These are phyloP conservation scores for Vitis hybrid DNA, from an alignment of 177 flowering plant species.

Conservation along the genomic window DNA sequence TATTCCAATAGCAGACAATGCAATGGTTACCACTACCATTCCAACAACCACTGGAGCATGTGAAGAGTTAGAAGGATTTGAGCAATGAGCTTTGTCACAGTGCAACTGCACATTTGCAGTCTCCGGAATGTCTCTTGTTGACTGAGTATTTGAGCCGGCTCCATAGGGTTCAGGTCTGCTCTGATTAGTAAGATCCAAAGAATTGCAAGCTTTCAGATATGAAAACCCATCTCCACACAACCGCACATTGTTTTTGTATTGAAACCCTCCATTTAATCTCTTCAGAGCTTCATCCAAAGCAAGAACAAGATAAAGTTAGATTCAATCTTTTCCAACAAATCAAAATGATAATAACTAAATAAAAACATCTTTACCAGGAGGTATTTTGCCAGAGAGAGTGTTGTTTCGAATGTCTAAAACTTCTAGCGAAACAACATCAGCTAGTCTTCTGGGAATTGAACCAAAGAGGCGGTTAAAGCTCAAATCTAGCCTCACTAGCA, in stretches of 20 bases:
- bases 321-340: background rate
- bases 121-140: slow-evolving; percentile 45
- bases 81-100: slow-evolving; percentile 38
- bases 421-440: slow-evolving; percentile 48
- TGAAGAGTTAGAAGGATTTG: slow-evolving; percentile 28
- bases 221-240: slow-evolving; percentile 53
- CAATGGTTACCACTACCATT: slow-evolving; percentile 24
- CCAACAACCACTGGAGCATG: slow-evolving; percentile 35
- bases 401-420: slow-evolving; percentile 56
- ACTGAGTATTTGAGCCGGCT: slow-evolving; percentile 18
- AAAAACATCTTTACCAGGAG: slow-evolving; percentile 39
- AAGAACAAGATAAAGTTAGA: background rate
- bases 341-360: background rate
- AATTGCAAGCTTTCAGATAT: slow-evolving; percentile 35
- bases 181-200: slow-evolving; percentile 20
- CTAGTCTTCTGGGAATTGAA: slow-evolving; percentile 48
- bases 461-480: slow-evolving; percentile 62
- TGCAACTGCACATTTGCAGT: slow-evolving; percentile 47
- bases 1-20: slow-evolving; percentile 30
- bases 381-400: slow-evolving; percentile 58
- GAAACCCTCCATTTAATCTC: slow-evolving; percentile 52
- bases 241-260: slow-evolving; percentile 42
- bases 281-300: slow-evolving; percentile 41
- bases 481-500: slow-evolving; percentile 48
- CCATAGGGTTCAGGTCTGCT: slow-evolving; percentile 35